Evolutionary conservation across 192 early-diverging fungal genomes (phyloP).

Genomic region (Oehlia diaphana): DNA sequence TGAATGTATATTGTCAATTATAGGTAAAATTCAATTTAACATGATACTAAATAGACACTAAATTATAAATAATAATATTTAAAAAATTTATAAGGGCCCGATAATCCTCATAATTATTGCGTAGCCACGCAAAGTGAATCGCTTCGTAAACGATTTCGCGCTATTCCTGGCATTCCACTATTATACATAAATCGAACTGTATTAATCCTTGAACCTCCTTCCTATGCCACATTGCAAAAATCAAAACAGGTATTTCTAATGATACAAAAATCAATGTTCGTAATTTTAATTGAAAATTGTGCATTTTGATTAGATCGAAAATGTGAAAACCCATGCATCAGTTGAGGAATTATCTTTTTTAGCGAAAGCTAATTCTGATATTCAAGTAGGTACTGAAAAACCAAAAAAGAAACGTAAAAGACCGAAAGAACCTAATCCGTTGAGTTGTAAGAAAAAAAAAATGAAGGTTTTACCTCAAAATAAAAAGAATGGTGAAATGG

Average conservation of each 20-base stretch:
- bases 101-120: constrained; percentile 83
- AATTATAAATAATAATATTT: not conserved
- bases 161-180: constrained; percentile 83
- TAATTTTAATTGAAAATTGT: not conserved
- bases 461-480: constrained; percentile 19
- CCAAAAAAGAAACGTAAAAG: constrained; percentile 62
- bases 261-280: not conserved
- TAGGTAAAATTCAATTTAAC: constrained; percentile 42
- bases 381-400: constrained; percentile 39
- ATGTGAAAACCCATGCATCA: constrained; percentile 39
- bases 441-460: constrained; percentile 82
- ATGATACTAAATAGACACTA: too few species aligned
- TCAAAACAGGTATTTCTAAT: constrained; percentile 43
- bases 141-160: constrained; percentile 62
- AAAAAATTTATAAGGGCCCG: constrained; percentile 13
- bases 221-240: constrained; percentile 47
- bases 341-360: constrained; percentile 49
- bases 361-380: constrained; percentile 54
- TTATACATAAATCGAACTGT: constrained; percentile 78
- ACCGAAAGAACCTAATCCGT: constrained; percentile 82
- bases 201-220: constrained; percentile 79
- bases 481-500: constrained; percentile 33
- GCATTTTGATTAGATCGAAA: constrained; percentile 32
- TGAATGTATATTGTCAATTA: constrained; percentile 74
- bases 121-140: constrained; percentile 78